Evolutionary conservation across 2,329 filamentous ascomycete genomes (phyloP), one percentile per base, ranked within the genome.

Genomic region (Hymenoscyphus scutula): DNA sequence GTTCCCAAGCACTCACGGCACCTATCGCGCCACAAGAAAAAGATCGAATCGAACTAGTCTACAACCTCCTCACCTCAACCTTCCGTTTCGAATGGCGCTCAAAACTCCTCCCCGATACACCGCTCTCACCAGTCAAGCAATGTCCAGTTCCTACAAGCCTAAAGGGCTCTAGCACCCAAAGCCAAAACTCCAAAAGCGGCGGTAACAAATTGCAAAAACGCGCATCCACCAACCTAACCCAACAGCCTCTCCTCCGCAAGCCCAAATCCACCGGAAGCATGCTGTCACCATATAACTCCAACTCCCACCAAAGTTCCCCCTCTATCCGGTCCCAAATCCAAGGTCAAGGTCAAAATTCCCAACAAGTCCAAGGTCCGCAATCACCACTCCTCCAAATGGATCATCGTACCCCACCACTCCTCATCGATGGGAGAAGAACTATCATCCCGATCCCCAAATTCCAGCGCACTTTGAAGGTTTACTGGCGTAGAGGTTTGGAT

Each of bases 371-470:
- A 7, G 11, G 25, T 8, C 3, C 45, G 45, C 45, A 51, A 51
- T n/a, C 15, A 30, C 29, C 56, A 27, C 37, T 51, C 23, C 53
- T 64, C 6, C 61, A 67, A n/a, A 54, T 65, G 13, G 58, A 60
- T 6, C 45, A 65, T 7, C 11, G 19, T 7, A 58, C 25, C 6
- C 68, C 68, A 0, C 67, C 68, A 1, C 25, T 69, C 1, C 56
- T 70, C 3, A 60, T 65, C 17, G 68, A 69, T 30, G 62, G 62
- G 1, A 30, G 64, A 2, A 67, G n/a, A 23, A 56, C 34, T 2
- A 30, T 69, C 2, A 59, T 70, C 15, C 34, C 55, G 1, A 38
- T 69, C 2, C 65, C 63, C 0, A 58, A 38, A 27, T 64, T 62
- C n/a, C 59, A 60, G 7, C 53, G 61, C 1, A 61, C 29, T 10